Conservation (phyloP, 1,284 basidiomycete genomes). For the Vanrija sp. region DNA sequence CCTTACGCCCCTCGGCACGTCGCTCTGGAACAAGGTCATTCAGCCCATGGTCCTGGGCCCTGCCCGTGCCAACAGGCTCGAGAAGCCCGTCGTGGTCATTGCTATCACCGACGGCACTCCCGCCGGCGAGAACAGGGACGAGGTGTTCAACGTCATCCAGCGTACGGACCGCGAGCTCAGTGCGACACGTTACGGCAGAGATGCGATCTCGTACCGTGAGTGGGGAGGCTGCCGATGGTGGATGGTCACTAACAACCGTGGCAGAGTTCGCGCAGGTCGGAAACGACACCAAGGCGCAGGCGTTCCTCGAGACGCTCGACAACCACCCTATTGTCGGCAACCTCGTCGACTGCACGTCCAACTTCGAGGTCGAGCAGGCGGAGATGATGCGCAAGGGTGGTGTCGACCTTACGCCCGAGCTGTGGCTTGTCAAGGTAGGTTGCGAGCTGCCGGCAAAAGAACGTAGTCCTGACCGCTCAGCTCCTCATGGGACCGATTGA, state of each 20-base stretch:
- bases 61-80: constrained; percentile 40
- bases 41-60: constrained; percentile 51
- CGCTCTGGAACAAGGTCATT: constrained; percentile 50
- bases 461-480: not conserved
- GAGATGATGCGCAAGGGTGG: constrained; percentile 46
- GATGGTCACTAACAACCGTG: not conserved
- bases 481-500: constrained; percentile 38
- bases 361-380: constrained; percentile 49
- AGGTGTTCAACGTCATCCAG: constrained; percentile 48
- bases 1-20: constrained; percentile 50
- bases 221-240: not conserved
- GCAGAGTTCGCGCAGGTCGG: constrained; percentile 52
- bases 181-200: constrained; percentile 48
- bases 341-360: constrained; percentile 48
- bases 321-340: constrained; percentile 49
- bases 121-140: constrained; percentile 48
- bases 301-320: constrained; percentile 51
- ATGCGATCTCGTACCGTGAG: constrained; percentile 51
- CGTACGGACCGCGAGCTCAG: constrained; percentile 43
- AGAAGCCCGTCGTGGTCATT: constrained; percentile 52
- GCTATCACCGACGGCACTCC: constrained; percentile 49
- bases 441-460: not conserved
- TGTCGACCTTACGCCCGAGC: constrained; percentile 22
- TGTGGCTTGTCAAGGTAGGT: constrained; percentile 45
- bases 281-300: constrained; percentile 49